Base-by-base conservation (phyloP, 2,329 filamentous ascomycete genomes). In the Sporothrix humicola region DNA sequence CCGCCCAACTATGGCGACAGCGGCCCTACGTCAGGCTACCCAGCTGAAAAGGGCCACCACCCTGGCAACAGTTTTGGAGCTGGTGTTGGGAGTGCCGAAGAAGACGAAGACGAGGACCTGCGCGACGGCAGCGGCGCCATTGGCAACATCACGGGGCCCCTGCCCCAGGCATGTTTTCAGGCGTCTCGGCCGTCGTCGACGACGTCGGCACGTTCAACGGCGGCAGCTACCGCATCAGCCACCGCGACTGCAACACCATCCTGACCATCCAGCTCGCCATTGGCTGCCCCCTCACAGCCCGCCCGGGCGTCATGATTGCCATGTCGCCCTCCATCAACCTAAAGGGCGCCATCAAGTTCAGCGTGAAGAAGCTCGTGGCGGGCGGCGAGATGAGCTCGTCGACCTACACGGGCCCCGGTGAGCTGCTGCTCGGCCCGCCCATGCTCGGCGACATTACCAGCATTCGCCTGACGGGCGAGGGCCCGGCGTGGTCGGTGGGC, bases 131-230 rank as follows among this genome's bases (percentile, higher is more conserved):
- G 76, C 17, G 78, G 81, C 31, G 77, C 81, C 17, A 76, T 80
- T 42, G 80, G 81, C 75, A 79, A 83, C 63, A 78, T 81, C 23
- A 76, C 79, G 26, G 81, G 82, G 84, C 83, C 3, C 85, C 83
- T 12, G 79, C 82, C 7, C 81, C 83, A 17, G 81, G 83, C 46
- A 87, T 92, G 73, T 94, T 95, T 76, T 81, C 85, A 6, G 93
- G 92, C 44, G 89, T 88, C 0, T 82, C 83, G 46, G 84, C 91
- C 0, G 87, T 88, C 0, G 85, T 89, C 44, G 96, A 98, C 81
- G 95, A 97, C 77, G 89, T 97, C 1, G 96, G 96, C n/a, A 96
- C 92, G 0, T 99, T 98, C 85, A 98, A 98, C 80, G 96, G 96
- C 17, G 96, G 96, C 13, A 95, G 93, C 79, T 99, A 95, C 81